phyloP scores from a whole-genome alignment of 495 filamentous ascomycete genomes.

The Gamarada debralockiae region DNA sequence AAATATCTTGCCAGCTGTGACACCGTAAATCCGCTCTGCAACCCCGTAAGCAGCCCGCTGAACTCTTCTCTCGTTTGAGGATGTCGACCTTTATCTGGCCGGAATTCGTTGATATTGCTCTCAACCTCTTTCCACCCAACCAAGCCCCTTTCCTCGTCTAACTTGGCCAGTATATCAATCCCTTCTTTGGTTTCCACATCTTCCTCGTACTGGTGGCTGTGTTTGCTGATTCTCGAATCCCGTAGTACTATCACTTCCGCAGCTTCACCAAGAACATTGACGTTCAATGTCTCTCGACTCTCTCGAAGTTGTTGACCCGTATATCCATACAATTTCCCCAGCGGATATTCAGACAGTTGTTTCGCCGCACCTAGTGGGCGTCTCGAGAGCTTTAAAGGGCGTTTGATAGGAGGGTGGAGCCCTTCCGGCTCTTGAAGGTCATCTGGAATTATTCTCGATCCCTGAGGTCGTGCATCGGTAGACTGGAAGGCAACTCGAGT shows the following conservation, averaged over 20 bases:
- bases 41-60: constrained; percentile 29
- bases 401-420: background rate
- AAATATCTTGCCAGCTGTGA: constrained; percentile 38
- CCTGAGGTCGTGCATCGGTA: background rate
- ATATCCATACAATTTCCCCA: constrained; percentile 13
- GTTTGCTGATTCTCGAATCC: constrained; percentile 25
- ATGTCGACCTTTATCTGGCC: constrained; percentile 24
- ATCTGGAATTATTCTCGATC: background rate
- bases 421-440: background rate
- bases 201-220: background rate
- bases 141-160: constrained; percentile 27
- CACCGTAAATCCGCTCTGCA: constrained; percentile 38
- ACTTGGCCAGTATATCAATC: constrained; percentile 28
- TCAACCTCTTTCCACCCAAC: constrained; percentile 28
- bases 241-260: constrained; percentile 40
- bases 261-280: constrained; percentile 32
- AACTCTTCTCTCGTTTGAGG: constrained; percentile 33
- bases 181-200: constrained; percentile 7
- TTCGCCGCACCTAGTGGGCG: background rate
- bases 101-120: constrained; percentile 39
- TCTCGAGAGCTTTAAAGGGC: background rate
- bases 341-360: background rate
- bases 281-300: constrained; percentile 13
- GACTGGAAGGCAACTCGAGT: constrained; percentile 13
- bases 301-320: constrained; percentile 5